Conservation (phyloP, 2,329 filamentous ascomycete species). For the Penicillium brasilianum region DNA sequence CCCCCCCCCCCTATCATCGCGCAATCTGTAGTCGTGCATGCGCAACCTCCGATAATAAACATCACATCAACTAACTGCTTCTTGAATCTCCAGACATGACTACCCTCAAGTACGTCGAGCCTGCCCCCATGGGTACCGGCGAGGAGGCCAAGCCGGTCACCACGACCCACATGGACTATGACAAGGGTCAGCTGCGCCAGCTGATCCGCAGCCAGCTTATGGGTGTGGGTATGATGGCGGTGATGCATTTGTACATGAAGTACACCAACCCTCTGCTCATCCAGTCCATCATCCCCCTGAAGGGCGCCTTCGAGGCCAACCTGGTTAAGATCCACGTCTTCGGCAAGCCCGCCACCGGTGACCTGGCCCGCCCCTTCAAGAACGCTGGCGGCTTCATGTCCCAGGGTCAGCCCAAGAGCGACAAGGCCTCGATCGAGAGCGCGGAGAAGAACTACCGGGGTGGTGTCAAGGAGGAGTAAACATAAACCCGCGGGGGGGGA, state of each 20-base stretch:
- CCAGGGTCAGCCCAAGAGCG: slow-evolving; percentile 75
- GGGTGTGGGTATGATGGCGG: slow-evolving; percentile 96
- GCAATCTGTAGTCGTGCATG: background rate
- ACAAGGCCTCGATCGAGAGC: slow-evolving; percentile 74
- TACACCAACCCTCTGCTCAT: slow-evolving; percentile 99
- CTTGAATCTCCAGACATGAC: slow-evolving; percentile 73
- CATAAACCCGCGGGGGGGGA: background rate
- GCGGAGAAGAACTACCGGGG: slow-evolving; percentile 57
- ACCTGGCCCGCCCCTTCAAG: slow-evolving; percentile 97
- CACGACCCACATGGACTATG: slow-evolving; percentile 95
- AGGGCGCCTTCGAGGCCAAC: slow-evolving; percentile 93
- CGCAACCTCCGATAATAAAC: background rate
- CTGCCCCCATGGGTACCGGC: slow-evolving; percentile 85
- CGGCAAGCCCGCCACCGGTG: slow-evolving; percentile 82
- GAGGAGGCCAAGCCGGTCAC: slow-evolving; percentile 97
- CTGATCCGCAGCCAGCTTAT: slow-evolving; percentile 91
- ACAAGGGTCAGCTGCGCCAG: slow-evolving; percentile 80
- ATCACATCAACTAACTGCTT: background rate
- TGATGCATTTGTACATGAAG: slow-evolving; percentile 99
- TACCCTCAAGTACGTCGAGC: slow-evolving; percentile 98
- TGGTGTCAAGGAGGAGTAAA: slow-evolving; percentile 57
- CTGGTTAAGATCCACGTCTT: slow-evolving; percentile 94
- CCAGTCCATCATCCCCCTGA: slow-evolving; percentile 97
- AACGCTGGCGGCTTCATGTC: slow-evolving; percentile 79
- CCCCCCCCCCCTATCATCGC: background rate